These are phyloP conservation scores for Calocybe cyanea DNA, from an alignment of 768 basidiomycete genomes.

Conservation along the genomic window DNA sequence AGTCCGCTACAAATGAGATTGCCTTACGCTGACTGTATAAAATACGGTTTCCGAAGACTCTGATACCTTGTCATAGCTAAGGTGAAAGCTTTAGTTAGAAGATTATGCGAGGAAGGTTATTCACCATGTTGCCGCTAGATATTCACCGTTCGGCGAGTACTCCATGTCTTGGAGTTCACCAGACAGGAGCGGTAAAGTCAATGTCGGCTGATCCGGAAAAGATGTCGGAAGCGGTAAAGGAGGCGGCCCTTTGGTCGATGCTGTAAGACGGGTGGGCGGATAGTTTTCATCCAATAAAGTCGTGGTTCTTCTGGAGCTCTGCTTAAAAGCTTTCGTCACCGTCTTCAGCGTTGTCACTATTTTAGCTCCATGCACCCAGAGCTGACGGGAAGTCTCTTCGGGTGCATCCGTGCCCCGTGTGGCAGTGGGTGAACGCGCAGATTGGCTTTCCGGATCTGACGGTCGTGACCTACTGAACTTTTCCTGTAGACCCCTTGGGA, in stretches of 20 bases:
- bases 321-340: background rate
- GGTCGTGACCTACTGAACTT: background rate
- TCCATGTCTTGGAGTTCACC: conserved; percentile 14
- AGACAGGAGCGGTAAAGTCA: background rate
- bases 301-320: background rate
- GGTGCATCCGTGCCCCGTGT: background rate
- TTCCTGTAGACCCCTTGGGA: background rate
- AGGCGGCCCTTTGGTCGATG: background rate
- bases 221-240: background rate
- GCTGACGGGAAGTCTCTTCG: background rate
- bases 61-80: conserved; percentile 6
- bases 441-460: background rate
- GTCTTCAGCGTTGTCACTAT: background rate
- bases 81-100: background rate
- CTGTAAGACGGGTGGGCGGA: background rate
- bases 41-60: conserved; percentile 5
- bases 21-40: conserved; percentile 3
- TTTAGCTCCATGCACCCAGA: background rate
- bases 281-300: background rate
- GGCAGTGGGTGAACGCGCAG: background rate
- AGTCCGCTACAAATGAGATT: background rate
- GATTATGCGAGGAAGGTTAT: background rate
- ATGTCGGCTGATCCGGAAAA: conserved; percentile 3
- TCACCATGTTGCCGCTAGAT: conserved; percentile 11
- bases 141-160: conserved; percentile 11